Base-by-base conservation (phyloP, 805 yeast genomes). In the Wickerhamia fluorescens region DNA sequence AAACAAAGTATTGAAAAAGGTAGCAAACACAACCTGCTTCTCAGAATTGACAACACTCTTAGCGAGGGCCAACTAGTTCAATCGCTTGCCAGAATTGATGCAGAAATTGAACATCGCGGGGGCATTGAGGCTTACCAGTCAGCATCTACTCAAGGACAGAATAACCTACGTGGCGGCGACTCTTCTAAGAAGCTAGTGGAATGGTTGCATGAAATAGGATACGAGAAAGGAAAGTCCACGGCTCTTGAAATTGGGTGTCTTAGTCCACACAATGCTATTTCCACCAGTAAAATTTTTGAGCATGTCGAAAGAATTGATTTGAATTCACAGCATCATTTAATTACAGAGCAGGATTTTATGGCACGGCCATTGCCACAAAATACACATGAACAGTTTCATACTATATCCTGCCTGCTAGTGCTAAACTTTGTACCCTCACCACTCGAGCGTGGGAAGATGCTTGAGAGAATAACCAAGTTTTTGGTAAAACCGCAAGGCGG, bases 191-290 rank as follows among this genome's bases (percentile, higher is more conserved):
- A 77, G 44, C 58, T 89, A 25, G 68, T 85, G n/a, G 71, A 75
- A 32, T 85, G 94, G 88, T 53, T 85, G 4, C 57, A 61, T 14
- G 68, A 63, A 9, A 31, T 35, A 3, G 27, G 16, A 16, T 26
- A 44, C 23, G 28, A 22, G 12, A 6, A 18, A 4, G 20, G 18
- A 10, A 7, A 18, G 10, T 7, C 20, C 9, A 7, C 20, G 10
- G 81, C 94, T 0, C 59, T 89, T 16, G 98, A 89, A 51, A 78
- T 89, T 23, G 98, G 98, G 0, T 78, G 86, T 29, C 53, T 89
- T 13, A 73, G 81, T 17, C 72, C 82, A 0, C 50, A 67, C 22
- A 89, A 89, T 45, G 57, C 64, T 23, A 80, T 87, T 3, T 73
- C 89, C 3, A 74, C 73, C 2, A 57, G 76, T 34, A 65, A 66